Evolutionary conservation across 2,329 filamentous ascomycete genomes (phyloP), one percentile per base, ranked within the genome.

Genomic region (Colletotrichum truncatum): DNA sequence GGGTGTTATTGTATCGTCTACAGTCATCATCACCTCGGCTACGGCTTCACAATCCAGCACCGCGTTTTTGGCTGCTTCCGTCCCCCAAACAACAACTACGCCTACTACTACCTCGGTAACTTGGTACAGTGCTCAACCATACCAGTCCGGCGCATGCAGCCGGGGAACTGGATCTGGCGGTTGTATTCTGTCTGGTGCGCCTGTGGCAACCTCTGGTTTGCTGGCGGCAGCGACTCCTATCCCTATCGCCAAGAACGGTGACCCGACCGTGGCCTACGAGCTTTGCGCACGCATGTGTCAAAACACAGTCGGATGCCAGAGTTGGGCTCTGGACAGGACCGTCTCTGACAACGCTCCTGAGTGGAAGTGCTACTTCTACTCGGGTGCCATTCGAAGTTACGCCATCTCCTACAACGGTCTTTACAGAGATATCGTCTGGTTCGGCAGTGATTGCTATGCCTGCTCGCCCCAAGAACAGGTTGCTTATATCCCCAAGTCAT

Each of bases 361-460:
- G 4, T 56, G 53, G 53, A 16, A 14, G 18, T 56, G 38, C 21
- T 46, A 43, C 26, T 56, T 56, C n/a, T 56, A 56, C 53, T 56
- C 53, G 1, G 53, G 53, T 3, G 21, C 18, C 5, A 18, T 56
- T n/a, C 23, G 32, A 46, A 46, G 46, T 3, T 46, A 56, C 18
- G 18, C 53, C 34, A 43, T 18, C 5, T 23, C 34, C 8, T 41
- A 39, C 25, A 46, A 38, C 10, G 34, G 16, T 10, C 53, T 30
- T n/a, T 56, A 21, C 25, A 30, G 18, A 6, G 38, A 36, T 25
- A 21, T 56, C 21, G 53, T 56, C 28, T 56, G 36, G 16, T 55
- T 45, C 18, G 51, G 21, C 18, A 41, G 30, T n/a, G 30, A 14
- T 25, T 54, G 51, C 34, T 41, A 54, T 25, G 21, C 14, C 16